Evolutionary conservation across 2,329 filamentous ascomycete genomes (phyloP).

Genomic region (Sporothrix humicola): DNA sequence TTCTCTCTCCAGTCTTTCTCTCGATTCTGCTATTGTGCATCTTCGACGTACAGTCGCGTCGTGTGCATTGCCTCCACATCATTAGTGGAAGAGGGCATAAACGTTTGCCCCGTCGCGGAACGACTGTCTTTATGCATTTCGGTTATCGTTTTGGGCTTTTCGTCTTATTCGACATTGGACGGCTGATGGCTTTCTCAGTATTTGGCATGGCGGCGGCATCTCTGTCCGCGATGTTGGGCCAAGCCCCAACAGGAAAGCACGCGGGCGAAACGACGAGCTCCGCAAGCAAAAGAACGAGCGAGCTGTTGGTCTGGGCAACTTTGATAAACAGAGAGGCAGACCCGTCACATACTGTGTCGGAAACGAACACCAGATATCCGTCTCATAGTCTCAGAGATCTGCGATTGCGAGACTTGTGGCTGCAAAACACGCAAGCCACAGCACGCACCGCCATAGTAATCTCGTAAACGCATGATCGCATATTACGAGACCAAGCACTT

Average conservation of each 20-base stretch:
- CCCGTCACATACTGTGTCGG: too few species aligned
- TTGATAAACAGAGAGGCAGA: too few species aligned
- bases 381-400: background rate
- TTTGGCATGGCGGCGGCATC: background rate
- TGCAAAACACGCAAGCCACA: slow-evolving; percentile 17
- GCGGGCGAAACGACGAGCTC: background rate
- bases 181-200: too few species aligned
- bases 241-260: background rate
- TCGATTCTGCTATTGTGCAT: background rate
- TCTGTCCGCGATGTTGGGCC: background rate
- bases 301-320: too few species aligned
- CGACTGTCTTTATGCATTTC: background rate
- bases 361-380: too few species aligned
- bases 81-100: background rate
- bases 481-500: background rate
- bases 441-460: background rate
- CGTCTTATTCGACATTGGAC: background rate
- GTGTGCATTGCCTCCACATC: background rate
- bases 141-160: background rate
- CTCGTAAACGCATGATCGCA: background rate
- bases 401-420: background rate
- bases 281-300: background rate
- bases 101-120: background rate
- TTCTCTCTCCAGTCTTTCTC: too few species aligned
- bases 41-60: background rate